These are phyloP conservation scores for Eucalyptus marginata DNA, from an alignment of 345 rosid species.

Conservation along the genomic window DNA sequence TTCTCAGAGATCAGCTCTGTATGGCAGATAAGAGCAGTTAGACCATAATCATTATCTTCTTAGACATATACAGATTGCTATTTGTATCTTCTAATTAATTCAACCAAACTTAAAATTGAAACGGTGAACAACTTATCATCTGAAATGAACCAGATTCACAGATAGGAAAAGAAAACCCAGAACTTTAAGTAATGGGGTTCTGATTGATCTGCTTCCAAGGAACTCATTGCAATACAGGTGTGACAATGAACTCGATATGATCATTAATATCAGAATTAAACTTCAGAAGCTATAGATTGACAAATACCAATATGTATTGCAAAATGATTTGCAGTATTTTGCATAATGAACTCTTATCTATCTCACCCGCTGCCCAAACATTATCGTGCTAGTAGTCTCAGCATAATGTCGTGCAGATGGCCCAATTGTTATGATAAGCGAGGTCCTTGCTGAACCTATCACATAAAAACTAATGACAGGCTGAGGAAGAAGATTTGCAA, in stretches of 20 bases:
- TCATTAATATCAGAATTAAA: neutral
- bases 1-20: neutral
- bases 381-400: slow-evolving; percentile 86
- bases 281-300: neutral
- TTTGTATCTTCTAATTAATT: neutral
- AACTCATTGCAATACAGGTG: neutral
- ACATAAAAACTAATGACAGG: neutral
- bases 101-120: neutral
- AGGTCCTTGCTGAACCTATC: slow-evolving; percentile 87
- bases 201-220: neutral
- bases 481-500: neutral
- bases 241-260: neutral
- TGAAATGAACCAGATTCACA: neutral
- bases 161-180: neutral
- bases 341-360: neutral
- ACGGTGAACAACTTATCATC: neutral
- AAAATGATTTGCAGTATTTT: neutral
- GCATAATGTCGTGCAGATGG: slow-evolving; percentile 73
- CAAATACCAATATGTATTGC: neutral
- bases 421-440: slow-evolving; percentile 80
- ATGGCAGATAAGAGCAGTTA: neutral
- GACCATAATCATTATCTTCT: neutral
- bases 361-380: slow-evolving; percentile 95
- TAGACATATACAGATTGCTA: neutral
- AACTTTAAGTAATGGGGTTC: neutral